Evolutionary conservation across 2,329 filamentous ascomycete species (phyloP).

Genomic region (Sclerotinia borealis): DNA sequence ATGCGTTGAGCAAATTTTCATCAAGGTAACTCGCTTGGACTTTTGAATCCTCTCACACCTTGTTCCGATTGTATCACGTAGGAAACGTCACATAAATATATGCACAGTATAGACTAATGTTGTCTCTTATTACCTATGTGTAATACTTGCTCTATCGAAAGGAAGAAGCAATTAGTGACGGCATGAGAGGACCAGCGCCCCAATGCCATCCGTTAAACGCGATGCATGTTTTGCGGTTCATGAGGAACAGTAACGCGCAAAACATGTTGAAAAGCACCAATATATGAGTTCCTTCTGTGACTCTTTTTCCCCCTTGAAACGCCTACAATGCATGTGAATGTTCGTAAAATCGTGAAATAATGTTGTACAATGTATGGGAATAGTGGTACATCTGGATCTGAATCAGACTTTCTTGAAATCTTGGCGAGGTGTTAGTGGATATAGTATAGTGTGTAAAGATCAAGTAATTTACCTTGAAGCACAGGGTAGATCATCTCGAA

Average conservation of each 20-base stretch:
- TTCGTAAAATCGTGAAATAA: constrained; percentile 31
- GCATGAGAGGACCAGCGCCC: constrained; percentile 38
- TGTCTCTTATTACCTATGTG: constrained; percentile 10
- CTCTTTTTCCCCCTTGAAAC: constrained; percentile 25
- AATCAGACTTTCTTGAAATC: constrained; percentile 35
- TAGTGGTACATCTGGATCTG: constrained; percentile 2
- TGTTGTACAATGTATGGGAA: constrained; percentile 6
- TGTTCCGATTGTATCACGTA: not conserved
- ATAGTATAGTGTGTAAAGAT: not conserved
- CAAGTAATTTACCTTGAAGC: constrained; percentile 61
- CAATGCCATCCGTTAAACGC: constrained; percentile 35
- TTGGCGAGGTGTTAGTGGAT: constrained; percentile 21
- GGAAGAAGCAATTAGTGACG: constrained; percentile 35
- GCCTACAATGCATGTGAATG: constrained; percentile 31
- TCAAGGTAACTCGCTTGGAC: not conserved
- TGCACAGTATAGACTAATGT: not conserved
- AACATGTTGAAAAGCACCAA: constrained; percentile 30
- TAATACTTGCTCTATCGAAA: constrained; percentile 13
- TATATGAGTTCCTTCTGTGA: constrained; percentile 23
- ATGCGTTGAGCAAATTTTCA: not conserved
- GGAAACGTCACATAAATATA: not conserved
- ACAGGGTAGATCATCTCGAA: constrained; percentile 98
- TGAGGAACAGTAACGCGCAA: constrained; percentile 20
- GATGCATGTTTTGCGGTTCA: constrained; percentile 28
- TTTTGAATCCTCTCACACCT: not conserved